Evolutionary conservation across 441 rosid species (phyloP).

Genomic region (Populus hybrid): DNA sequence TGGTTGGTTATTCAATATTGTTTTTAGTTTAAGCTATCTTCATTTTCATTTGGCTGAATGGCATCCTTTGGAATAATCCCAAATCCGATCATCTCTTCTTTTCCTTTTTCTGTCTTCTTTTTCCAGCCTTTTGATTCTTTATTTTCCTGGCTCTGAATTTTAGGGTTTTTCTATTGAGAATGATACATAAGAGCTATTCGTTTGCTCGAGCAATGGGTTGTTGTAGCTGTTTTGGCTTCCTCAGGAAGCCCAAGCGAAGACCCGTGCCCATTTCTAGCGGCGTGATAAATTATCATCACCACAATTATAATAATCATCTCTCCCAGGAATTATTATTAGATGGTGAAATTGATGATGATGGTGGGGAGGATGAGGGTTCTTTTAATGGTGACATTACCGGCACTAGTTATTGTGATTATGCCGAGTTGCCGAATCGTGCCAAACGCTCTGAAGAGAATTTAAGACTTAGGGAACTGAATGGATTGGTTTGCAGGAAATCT

Average conservation of each 20-base stretch:
- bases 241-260: constrained; percentile 45
- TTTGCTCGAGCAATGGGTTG: constrained; percentile 73
- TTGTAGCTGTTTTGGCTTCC: constrained; percentile 83
- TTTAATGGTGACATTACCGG: constrained; percentile 53
- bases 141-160: constrained; percentile 22
- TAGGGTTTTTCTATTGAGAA: constrained; percentile 23
- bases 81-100: constrained; percentile 33
- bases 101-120: not conserved
- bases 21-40: constrained; percentile 34
- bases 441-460: constrained; percentile 72
- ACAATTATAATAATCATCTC: constrained; percentile 16
- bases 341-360: constrained; percentile 51
- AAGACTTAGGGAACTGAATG: constrained; percentile 62
- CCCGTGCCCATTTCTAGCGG: constrained; percentile 25
- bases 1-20: constrained; percentile 31
- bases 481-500: constrained; percentile 74
- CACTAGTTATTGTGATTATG: constrained; percentile 54
- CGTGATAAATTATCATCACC: constrained; percentile 19
- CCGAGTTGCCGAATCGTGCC: constrained; percentile 43
- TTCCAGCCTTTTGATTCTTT: constrained; percentile 28
- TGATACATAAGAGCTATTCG: constrained; percentile 54
- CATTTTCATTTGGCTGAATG: constrained; percentile 79
- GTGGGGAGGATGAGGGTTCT: constrained; percentile 42
- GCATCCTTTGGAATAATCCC: constrained; percentile 76
- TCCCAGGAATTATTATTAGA: constrained; percentile 56